Evolutionary conservation across 768 basidiomycete genomes (phyloP), one percentile per base, ranked within the genome.

Genomic region (Lentinus tigrinus): DNA sequence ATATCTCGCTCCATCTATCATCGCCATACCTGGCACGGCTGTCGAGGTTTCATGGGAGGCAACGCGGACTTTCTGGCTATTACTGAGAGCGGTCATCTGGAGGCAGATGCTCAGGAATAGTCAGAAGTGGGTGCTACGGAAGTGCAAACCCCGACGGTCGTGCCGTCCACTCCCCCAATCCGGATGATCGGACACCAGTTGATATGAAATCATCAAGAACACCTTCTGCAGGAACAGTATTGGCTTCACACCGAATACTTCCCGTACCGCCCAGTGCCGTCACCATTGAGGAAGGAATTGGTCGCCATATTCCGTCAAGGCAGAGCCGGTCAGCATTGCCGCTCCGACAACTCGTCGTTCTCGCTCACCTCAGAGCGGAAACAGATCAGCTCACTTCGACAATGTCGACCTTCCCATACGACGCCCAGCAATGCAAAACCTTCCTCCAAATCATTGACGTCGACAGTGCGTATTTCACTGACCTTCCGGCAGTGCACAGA

Each of bases 201-300:
- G 21, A 46, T 10, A 24, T 23, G 14, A 14, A 19, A 19, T n/a
- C 38, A 10, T 8, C 23, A 37, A 68, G 67, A 47, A 31, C 52
- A 52, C 24, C 21, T 51, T 7, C 46, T 68, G 11, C 61, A 65
- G 37, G 63, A 66, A 49, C 69, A 70, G 48, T 71, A 70, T 39
- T 71, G 70, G 69, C 65, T 36, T 2, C 70, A 71, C 52, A 42
- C 65, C 21, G 66, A 68, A 48, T 71, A 58, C 34, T 71, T 70
- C 52, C 70, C 70, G 2, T 57, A 67, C 55, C 63, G 61, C 19
- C n/a, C 55, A 1, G 40, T 66, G 11, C 55, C 54, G 16, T 19
- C 11, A 9, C 11, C 43, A 3, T 39, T 60, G 21, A 52, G 52
- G 4, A 14, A 53, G 6, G 62, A 65, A 37, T 58, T 65, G 3